Evolutionary conservation across 768 basidiomycete species (phyloP).

Genomic region (Dictyophora rubrovolvata): DNA sequence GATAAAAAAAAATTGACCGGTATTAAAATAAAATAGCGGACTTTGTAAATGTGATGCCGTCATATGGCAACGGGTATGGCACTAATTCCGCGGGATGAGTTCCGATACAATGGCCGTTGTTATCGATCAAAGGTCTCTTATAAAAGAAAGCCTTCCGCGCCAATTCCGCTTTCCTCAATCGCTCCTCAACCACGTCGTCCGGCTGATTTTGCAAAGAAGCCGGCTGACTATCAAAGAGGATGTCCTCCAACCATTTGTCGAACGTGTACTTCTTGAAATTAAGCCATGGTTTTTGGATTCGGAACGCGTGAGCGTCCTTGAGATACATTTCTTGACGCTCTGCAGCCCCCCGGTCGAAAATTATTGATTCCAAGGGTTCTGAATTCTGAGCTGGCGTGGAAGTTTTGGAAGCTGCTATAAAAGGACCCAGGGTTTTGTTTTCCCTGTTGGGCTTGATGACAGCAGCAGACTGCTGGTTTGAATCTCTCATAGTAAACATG

Average conservation of each 20-base stretch:
- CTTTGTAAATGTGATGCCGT: neutral
- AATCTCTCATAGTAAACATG: no score
- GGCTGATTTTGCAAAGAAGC: no score
- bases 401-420: no score
- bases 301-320: neutral
- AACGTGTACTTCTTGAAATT: no score
- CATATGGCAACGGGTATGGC: conserved; percentile 3
- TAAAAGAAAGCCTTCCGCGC: neutral
- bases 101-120: neutral
- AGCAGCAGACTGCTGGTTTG: neutral
- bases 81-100: neutral
- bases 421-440: no score
- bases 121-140: neutral
- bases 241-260: no score
- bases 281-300: no score
- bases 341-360: no score
- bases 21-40: neutral
- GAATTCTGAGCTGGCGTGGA: no score
- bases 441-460: neutral
- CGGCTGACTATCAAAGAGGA: no score
- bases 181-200: neutral
- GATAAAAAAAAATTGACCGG: neutral
- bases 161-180: neutral
- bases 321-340: neutral
- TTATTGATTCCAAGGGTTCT: no score